These are phyloP conservation scores for Carallia pectinifolia DNA, from an alignment of 345 rosid species.

Conservation along the genomic window DNA sequence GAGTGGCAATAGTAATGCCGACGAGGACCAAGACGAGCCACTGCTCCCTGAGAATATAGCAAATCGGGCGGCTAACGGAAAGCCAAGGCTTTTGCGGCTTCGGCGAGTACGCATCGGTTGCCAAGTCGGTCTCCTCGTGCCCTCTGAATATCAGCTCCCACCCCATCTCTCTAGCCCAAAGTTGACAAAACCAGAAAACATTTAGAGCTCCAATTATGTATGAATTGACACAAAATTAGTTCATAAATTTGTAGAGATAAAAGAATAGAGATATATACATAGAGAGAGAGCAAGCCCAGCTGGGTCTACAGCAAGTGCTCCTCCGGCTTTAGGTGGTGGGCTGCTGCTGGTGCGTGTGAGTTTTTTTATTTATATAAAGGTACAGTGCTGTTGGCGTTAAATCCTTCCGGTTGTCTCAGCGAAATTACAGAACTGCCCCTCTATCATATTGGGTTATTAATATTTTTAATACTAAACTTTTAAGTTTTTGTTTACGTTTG, in stretches of 20 bases:
- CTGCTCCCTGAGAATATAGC: conserved; percentile 84
- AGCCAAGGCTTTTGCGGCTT: conserved; percentile 79
- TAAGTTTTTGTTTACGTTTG: too few species aligned
- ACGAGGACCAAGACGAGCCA: conserved; percentile 79
- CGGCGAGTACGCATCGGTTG: conserved; percentile 55
- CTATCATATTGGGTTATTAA: too few species aligned
- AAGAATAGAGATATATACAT: too few species aligned
- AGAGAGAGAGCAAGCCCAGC: too few species aligned
- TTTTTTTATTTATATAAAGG: too few species aligned
- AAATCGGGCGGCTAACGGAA: conserved; percentile 53
- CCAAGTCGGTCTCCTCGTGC: conserved; percentile 56
- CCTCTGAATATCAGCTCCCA: conserved; percentile 83
- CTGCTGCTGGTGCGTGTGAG: background rate
- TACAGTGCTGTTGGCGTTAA: too few species aligned
- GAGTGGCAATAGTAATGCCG: conserved; percentile 84
- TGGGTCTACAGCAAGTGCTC: too few species aligned
- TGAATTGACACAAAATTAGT: background rate
- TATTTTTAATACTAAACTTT: too few species aligned
- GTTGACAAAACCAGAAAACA: background rate
- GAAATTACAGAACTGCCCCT: conserved; percentile 31
- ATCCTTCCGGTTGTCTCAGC: background rate
- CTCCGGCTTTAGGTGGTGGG: background rate
- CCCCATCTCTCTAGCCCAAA: conserved; percentile 36
- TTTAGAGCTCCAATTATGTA: background rate
- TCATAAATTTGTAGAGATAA: too few species aligned